Evolutionary conservation across 202 grass and related monocot species (phyloP).

Genomic region (Carex sylvatica): DNA sequence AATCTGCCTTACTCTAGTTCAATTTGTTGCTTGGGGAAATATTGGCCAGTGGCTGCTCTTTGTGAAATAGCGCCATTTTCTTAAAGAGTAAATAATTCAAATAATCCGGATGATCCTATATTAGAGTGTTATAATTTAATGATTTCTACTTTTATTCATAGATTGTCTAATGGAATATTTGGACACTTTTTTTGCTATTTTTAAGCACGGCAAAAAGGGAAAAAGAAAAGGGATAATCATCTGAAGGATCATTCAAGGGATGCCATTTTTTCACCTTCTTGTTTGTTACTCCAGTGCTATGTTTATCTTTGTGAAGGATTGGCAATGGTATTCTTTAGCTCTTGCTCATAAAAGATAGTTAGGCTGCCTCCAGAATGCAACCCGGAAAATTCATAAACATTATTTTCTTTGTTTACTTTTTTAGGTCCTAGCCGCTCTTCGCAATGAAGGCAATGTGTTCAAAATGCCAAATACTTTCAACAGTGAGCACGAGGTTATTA

Average conservation of each 20-base stretch:
- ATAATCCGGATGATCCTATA: neutral
- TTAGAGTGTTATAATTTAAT: conserved; percentile 10
- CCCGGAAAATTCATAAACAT: neutral
- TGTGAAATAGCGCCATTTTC: neutral
- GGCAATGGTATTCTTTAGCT: conserved; percentile 58
- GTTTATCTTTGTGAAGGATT: conserved; percentile 91
- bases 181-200: conserved; percentile 23
- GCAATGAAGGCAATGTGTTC: conserved; percentile 69
- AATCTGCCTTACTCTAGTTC: neutral
- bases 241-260: conserved; percentile 62
- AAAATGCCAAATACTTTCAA: conserved; percentile 76
- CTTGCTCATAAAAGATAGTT: neutral
- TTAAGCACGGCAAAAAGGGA: conserved; percentile 77
- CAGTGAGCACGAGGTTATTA: conserved; percentile 74
- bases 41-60: neutral
- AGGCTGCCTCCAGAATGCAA: neutral
- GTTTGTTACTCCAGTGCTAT: conserved; percentile 85
- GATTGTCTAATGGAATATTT: conserved; percentile 23
- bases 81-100: neutral
- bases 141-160: conserved; percentile 20
- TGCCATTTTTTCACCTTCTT: conserved; percentile 50
- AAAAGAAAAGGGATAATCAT: conserved; percentile 88
- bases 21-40: conserved; percentile 6
- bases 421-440: conserved; percentile 73
- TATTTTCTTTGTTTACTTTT: conserved; percentile 26